Conservation (phyloP, 768 basidiomycete genomes). For the Dendrothele bispora region DNA sequence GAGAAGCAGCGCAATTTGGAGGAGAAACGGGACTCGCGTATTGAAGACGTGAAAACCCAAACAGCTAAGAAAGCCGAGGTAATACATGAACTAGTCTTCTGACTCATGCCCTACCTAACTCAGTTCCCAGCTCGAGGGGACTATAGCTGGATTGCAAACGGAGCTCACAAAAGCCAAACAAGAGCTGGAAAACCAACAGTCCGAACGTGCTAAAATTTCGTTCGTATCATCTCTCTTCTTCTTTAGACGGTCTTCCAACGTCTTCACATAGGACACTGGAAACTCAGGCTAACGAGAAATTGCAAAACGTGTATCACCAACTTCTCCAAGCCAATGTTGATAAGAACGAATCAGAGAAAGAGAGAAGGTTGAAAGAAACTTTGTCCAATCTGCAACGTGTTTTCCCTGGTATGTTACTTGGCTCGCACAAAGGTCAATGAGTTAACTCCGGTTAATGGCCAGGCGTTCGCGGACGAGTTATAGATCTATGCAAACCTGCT, state of each 20-base stretch:
- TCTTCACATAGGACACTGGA: slow-evolving; percentile 70
- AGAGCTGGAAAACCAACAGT: slow-evolving; percentile 82
- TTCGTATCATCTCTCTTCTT: slow-evolving; percentile 33
- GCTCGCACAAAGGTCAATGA: neutral
- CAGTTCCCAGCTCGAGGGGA: slow-evolving; percentile 1
- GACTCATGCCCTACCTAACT: neutral
- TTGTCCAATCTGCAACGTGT: slow-evolving; percentile 80
- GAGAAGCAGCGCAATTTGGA: slow-evolving; percentile 70
- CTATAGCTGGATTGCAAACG: slow-evolving; percentile 38
- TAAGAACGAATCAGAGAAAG: slow-evolving; percentile 82
- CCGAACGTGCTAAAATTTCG: slow-evolving; percentile 80
- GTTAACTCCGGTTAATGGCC: neutral
- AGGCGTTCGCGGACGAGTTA: slow-evolving; percentile 91
- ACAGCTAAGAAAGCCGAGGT: slow-evolving; percentile 62
- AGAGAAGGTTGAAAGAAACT: slow-evolving; percentile 82
- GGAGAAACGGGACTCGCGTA: slow-evolving; percentile 54
- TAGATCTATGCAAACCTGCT: slow-evolving; percentile 94
- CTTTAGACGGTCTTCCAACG: neutral
- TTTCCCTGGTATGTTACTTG: slow-evolving; percentile 68
- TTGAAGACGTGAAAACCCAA: slow-evolving; percentile 51
- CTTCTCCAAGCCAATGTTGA: slow-evolving; percentile 90
- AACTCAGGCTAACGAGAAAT: slow-evolving; percentile 89
- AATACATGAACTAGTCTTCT: slow-evolving; percentile 9
- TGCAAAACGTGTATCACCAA: slow-evolving; percentile 78
- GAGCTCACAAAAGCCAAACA: slow-evolving; percentile 69